Evolutionary conservation across 768 basidiomycete species (phyloP).

Genomic region (Boletus insuetus): DNA sequence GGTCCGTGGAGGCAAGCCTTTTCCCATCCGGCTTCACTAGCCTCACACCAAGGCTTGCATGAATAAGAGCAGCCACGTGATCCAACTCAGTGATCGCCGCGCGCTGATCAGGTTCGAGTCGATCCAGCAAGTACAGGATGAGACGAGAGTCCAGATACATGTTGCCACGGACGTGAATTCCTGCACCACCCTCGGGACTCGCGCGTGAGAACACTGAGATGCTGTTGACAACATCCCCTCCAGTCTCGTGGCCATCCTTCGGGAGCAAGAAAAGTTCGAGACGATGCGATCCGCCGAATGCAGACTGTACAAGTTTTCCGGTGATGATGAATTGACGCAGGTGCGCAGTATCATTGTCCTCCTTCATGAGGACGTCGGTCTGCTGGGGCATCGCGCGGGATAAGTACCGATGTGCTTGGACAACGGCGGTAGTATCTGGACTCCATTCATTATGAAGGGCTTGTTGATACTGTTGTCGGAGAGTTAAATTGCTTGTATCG

Average conservation of each 20-base stretch:
- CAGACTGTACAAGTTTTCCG: constrained; percentile 14
- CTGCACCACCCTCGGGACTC: constrained; percentile 5
- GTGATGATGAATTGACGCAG: constrained; percentile 9
- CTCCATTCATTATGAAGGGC: constrained; percentile 6
- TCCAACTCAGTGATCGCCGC: constrained; percentile 2
- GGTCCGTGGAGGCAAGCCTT: constrained; percentile 2
- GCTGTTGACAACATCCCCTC: constrained; percentile 9
- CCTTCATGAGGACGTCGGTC: not conserved
- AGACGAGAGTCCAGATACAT: constrained; percentile 15
- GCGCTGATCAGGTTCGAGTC: not conserved
- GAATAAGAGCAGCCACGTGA: not conserved
- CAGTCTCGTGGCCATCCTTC: not conserved
- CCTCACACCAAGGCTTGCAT: constrained; percentile 9
- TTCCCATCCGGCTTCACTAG: constrained; percentile 14
- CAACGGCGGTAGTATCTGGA: not conserved
- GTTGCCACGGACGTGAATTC: constrained; percentile 12
- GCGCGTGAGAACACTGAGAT: constrained; percentile 12
- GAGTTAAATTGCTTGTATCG: not conserved
- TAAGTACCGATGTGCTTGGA: not conserved
- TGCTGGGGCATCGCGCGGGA: not conserved
- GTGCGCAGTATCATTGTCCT: not conserved
- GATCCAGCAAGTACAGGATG: constrained; percentile 10
- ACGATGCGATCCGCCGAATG: constrained; percentile 17
- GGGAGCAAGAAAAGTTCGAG: constrained; percentile 17
- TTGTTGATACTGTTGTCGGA: constrained; percentile 6